phyloP scores from a whole-genome alignment of 2,329 filamentous ascomycete genomes.

The Fusarium mundagurra region DNA sequence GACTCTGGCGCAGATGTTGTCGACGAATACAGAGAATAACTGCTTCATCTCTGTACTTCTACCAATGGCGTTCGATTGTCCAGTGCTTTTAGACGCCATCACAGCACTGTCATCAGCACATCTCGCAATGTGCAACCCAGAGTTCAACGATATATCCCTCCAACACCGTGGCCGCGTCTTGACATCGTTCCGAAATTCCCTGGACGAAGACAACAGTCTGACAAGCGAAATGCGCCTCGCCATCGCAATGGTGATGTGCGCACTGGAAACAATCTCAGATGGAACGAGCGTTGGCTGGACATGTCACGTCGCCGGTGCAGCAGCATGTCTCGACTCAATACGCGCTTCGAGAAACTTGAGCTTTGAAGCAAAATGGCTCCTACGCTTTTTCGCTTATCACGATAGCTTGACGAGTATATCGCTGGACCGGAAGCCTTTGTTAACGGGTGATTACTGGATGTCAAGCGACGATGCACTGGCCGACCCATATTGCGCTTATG shows the following conservation, averaged over 20 bases:
- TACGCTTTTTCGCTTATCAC: neutral
- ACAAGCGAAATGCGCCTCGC: neutral
- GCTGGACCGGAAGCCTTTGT: neutral
- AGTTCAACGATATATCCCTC: neutral
- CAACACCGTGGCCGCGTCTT: neutral
- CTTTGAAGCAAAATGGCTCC: neutral
- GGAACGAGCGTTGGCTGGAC: neutral
- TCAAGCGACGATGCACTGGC: neutral
- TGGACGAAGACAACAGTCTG: fast-evolving
- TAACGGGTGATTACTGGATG: neutral
- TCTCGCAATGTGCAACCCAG: neutral
- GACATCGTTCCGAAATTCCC: fast-evolving
- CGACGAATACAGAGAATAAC: neutral
- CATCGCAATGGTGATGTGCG: neutral
- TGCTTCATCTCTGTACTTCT: fast-evolving
- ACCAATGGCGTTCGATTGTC: neutral
- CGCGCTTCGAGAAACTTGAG: neutral
- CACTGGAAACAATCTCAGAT: neutral
- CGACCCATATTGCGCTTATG: neutral
- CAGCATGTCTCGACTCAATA: neutral
- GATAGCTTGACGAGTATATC: neutral
- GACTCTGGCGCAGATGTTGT: neutral
- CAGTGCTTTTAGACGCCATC: neutral
- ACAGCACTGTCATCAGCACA: neutral
- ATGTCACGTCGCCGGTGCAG: neutral